A percentile compares a stretch with the other conserved stretches of the same genome.
Conservation (phyloP, 345 rosid species). For the Murraya koenigii region DNA sequence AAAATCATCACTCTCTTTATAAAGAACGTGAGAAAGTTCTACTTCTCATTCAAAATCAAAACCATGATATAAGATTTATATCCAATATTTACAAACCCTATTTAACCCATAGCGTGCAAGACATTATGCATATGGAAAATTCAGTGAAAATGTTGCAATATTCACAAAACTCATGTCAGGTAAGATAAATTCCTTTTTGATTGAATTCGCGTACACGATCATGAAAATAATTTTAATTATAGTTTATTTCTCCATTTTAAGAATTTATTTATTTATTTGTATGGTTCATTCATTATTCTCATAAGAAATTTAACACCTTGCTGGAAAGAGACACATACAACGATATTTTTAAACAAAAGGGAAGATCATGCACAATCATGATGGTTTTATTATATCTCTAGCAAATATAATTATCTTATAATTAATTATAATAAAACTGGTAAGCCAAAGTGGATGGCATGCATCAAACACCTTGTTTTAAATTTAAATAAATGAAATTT, state of each 20-base stretch:
- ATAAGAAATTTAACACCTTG: background rate
- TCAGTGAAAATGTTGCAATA: background rate
- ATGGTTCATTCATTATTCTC: background rate
- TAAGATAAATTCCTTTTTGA: background rate
- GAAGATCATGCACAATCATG: background rate
- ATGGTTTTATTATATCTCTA: background rate
- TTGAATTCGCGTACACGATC: background rate
- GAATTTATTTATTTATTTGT: background rate
- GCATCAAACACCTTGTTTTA: background rate
- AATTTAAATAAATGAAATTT: background rate
- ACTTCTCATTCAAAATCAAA: too few relatives aligned
- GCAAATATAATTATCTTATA: background rate
- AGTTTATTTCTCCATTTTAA: background rate
- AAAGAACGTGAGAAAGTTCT: too few relatives aligned
- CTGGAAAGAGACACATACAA: background rate
- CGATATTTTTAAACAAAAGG: background rate
- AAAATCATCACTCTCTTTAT: background rate
- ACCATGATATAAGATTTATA: too few relatives aligned
- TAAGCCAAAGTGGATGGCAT: background rate
- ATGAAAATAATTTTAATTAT: background rate
- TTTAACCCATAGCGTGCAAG: background rate
- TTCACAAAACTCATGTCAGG: background rate
- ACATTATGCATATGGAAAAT: background rate
- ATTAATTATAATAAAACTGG: background rate
- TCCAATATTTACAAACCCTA: too few relatives aligned